Conservation (phyloP, 2,329 filamentous ascomycete species). For the Trichothecium sympodiale region DNA sequence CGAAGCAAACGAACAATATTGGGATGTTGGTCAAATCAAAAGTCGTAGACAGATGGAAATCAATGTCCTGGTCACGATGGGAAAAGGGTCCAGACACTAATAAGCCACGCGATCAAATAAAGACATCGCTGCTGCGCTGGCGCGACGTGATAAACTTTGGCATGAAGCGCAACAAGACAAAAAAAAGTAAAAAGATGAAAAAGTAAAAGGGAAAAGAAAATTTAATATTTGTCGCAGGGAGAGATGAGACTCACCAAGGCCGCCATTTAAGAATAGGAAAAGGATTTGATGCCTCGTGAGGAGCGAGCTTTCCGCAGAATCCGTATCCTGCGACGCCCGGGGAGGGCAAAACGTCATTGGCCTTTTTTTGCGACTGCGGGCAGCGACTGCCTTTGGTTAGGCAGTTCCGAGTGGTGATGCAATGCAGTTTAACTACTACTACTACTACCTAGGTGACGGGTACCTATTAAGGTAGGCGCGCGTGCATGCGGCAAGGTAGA, state of each 20-base stretch:
- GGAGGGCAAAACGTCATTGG: background rate
- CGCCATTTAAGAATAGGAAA: constrained; percentile 10
- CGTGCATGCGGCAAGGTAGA: too few relatives aligned
- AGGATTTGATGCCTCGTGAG: background rate
- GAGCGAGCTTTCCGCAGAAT: background rate
- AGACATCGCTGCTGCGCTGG: too few relatives aligned
- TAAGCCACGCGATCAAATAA: background rate
- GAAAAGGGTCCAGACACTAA: constrained; percentile 1
- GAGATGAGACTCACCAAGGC: constrained; percentile 12
- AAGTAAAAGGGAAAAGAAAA: constrained; percentile 1
- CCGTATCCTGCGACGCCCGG: background rate
- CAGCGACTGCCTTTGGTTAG: background rate
- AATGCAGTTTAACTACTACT: background rate
- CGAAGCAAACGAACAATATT: background rate
- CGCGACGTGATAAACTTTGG: too few relatives aligned
- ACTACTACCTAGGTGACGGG: background rate
- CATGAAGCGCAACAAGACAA: too few relatives aligned
- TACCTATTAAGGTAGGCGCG: too few relatives aligned
- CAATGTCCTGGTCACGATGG: constrained; percentile 1
- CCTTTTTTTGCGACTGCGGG: background rate
- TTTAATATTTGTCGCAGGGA: background rate
- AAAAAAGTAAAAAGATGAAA: too few relatives aligned
- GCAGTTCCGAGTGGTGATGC: background rate
- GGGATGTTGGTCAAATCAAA: too few relatives aligned
- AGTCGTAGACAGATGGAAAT: background rate